Base-by-base conservation (phyloP, 164 flowering plant species). In the Annona cherimola region DNA sequence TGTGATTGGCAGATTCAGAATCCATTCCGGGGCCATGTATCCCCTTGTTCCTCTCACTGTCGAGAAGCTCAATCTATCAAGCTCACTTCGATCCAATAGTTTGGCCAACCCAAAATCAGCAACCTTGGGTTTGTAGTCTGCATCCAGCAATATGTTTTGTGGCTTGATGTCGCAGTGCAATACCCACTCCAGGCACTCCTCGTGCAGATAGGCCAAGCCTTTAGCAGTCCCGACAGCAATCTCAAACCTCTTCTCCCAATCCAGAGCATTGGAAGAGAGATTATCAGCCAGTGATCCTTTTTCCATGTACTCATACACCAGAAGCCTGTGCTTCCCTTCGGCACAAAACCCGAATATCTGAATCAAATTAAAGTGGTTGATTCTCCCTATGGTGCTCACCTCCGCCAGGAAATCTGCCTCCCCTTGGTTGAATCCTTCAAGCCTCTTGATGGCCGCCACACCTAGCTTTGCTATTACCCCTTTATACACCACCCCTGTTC, bases 1-100 rank as follows among this genome's bases (percentile, higher is more conserved):
- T 0, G 85, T 79, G 8, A 84, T 83, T 0, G 81, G 78, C 0
- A 72, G 79, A 64, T 71, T 78, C 18, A 70, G 66, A 20, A 78
- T 66, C 87, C 85, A 84, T 61, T 84, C 87, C 0, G 85, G 87
- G 3, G 87, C 85, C 79, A 84, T 80, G 63, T 84, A 84, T 0
- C 85, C 87, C 42, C 81, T 74, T 0, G 84, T 84, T 26, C 85
- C 85, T 70, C 87, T 71, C 12, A 83, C 65, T 45, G 46, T 71
- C 1, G 84, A 79, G 54, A 85, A 75, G 50, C 59, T 60, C 14
- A 68, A 73, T 64, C 72, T 68, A n/a, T 45, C 45, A 12, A 3
- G 0, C 18, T 68, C 35, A 19, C 68, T 19, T 76, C 74, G 39
- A 40, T 76, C 54, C 16, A 63, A 42, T 3, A 80, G 70, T 63